Evolutionary conservation across 2,329 filamentous ascomycete species (phyloP), one percentile per base, ranked within the genome.

Genomic region (Penicillium sp.): DNA sequence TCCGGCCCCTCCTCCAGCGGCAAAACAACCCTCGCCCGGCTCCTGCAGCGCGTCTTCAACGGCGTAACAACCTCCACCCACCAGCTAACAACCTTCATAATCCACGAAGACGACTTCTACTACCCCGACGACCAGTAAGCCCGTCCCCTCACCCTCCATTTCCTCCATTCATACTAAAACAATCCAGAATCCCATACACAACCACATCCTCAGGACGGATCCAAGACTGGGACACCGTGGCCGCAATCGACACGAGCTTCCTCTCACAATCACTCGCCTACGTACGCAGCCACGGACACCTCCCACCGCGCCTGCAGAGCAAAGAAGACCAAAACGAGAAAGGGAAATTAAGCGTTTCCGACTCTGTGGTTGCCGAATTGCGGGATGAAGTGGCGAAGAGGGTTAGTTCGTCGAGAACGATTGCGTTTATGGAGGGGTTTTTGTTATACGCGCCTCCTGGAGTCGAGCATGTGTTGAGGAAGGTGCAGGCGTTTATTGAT

Each of bases 81-180:
- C 18, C 2, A 8, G 13, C 23, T 68, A 7, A 59, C 56, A 4
- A 62, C 69, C 0, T 91, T 89, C 62, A 87, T 97, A 61, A 77
- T 98, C 18, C 93, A 98, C 67, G 83, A 95, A 66, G 93, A 98
- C 72, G 93, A 98, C 69, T 98, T 97, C 66, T 98, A 95, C 73
- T 83, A 82, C 55, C 76, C 86, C 1, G 91, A 97, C 64, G 71
- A 78, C 24, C 78, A 89, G 78, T 87, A 61, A 62, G 77, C 69
- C 16, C 3, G 13, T 10, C 34, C 36, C 22, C 16, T 22, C 11
- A n/a, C 20, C 18, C n/a, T 9, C 14, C 18, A 14, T 10, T 13
- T n/a, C 6, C 14, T n/a, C 6, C 16, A 10, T 6, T 23, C 3
- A 16, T 32, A 29, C 29, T 46, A 31, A 20, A 20, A 43, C 31